Evolutionary conservation across 805 yeast genomes (phyloP).

Genomic region (Ogataea methanolica): DNA sequence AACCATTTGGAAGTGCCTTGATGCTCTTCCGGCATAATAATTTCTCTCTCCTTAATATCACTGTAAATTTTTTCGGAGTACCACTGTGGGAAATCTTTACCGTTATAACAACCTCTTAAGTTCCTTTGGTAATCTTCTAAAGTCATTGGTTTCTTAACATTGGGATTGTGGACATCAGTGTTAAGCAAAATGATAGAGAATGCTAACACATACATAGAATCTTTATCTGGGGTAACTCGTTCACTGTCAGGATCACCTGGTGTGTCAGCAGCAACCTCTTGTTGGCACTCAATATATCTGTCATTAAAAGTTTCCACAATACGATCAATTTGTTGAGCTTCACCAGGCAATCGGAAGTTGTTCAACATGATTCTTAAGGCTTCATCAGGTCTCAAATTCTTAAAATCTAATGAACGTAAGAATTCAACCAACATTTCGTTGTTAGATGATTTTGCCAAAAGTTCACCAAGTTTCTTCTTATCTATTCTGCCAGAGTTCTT

Average conservation of each 20-base stretch:
- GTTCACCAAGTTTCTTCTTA: slow-evolving; percentile 84
- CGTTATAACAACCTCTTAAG: slow-evolving; percentile 72
- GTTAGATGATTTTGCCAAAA: slow-evolving; percentile 72
- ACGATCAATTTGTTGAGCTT: slow-evolving; percentile 93
- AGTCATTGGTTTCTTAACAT: slow-evolving; percentile 87
- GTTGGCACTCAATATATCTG: slow-evolving; percentile 59
- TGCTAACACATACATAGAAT: slow-evolving; percentile 83
- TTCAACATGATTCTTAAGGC: slow-evolving; percentile 79
- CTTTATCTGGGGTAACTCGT: slow-evolving; percentile 69
- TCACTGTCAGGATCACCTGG: slow-evolving; percentile 30
- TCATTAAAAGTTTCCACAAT: slow-evolving; percentile 83
- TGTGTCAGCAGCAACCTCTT: slow-evolving; percentile 23
- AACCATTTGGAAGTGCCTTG: slow-evolving; percentile 90
- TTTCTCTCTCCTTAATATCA: slow-evolving; percentile 80
- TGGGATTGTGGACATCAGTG: slow-evolving; percentile 91
- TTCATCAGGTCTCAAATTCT: slow-evolving; percentile 82
- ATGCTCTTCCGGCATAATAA: slow-evolving; percentile 97
- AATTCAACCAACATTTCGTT: slow-evolving; percentile 56
- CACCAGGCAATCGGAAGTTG: slow-evolving; percentile 92
- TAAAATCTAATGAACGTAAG: slow-evolving; percentile 68
- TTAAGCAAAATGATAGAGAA: slow-evolving; percentile 92
- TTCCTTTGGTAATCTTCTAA: slow-evolving; percentile 76
- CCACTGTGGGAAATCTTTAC: slow-evolving; percentile 78
- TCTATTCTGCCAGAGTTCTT: slow-evolving; percentile 78
- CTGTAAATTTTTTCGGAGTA: slow-evolving; percentile 75